Percentiles rank a stretch among this genome's conserved stretches.
phyloP scores from a whole-genome alignment of 1,284 basidiomycete species.

The Crucibulum cyathiforme region DNA sequence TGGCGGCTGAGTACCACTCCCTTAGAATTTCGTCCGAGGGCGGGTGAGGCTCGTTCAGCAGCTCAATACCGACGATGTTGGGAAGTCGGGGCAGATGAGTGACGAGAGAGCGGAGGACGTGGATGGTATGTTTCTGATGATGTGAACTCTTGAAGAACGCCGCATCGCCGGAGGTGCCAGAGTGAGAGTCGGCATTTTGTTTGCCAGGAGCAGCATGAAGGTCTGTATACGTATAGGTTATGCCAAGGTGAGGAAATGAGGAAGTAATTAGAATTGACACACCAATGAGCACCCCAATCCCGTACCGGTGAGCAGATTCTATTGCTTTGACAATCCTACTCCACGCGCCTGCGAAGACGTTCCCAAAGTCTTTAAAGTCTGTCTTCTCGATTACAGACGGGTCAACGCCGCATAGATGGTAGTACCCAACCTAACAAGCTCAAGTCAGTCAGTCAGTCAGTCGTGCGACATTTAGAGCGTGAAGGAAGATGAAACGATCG shows the following conservation, averaged over 20 bases:
- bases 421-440: slow-evolving; percentile 72
- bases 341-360: slow-evolving; percentile 80
- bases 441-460: neutral
- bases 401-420: slow-evolving; percentile 72
- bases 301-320: slow-evolving; percentile 61
- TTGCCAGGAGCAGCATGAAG: slow-evolving; percentile 81
- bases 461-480: no score
- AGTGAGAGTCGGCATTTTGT: slow-evolving; percentile 72
- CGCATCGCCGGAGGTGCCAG: slow-evolving; percentile 64
- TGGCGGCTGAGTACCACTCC: slow-evolving; percentile 70
- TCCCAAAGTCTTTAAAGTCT: slow-evolving; percentile 66
- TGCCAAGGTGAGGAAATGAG: neutral
- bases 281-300: slow-evolving; percentile 86
- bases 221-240: slow-evolving; percentile 49
- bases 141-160: slow-evolving; percentile 54
- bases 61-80: slow-evolving; percentile 82
- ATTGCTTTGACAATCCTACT: slow-evolving; percentile 71
- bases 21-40: slow-evolving; percentile 56
- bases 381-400: slow-evolving; percentile 72
- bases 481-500: neutral
- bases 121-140: slow-evolving; percentile 65
- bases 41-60: slow-evolving; percentile 83
- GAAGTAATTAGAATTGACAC: slow-evolving; percentile 11
- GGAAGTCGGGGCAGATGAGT: slow-evolving; percentile 50
- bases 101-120: slow-evolving; percentile 52